Evolutionary conservation across 805 yeast species (phyloP).

Genomic region (Tetrapisispora iriomotensis): DNA sequence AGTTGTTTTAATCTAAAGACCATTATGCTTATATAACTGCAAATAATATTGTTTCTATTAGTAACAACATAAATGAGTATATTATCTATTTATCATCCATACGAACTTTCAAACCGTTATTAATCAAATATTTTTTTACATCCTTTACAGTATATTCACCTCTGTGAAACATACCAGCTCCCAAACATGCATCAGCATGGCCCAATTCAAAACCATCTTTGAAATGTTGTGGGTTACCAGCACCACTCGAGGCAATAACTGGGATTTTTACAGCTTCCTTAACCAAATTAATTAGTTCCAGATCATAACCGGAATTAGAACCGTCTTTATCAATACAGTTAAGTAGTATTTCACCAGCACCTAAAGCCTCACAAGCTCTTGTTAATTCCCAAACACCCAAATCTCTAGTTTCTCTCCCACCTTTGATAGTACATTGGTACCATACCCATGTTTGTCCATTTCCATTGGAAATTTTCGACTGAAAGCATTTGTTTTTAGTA

Average conservation of each 20-base stretch:
- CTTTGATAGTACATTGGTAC: constrained; percentile 93
- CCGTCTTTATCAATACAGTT: constrained; percentile 98
- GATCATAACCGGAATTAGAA: constrained; percentile 85
- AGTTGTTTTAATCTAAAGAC: not conserved
- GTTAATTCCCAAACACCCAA: constrained; percentile 88
- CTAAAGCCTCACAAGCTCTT: constrained; percentile 79
- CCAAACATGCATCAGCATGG: constrained; percentile 89
- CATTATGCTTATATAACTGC: no score
- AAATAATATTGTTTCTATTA: no score
- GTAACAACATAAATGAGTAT: not conserved
- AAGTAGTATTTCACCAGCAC: constrained; percentile 90
- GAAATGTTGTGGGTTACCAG: constrained; percentile 89
- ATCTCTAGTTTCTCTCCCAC: constrained; percentile 87
- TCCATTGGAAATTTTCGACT: constrained; percentile 67
- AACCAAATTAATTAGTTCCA: constrained; percentile 72
- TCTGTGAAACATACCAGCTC: constrained; percentile 98
- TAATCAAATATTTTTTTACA: constrained; percentile 60
- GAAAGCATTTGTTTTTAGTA: constrained; percentile 53
- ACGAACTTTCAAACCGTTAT: constrained; percentile 63
- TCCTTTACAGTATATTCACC: constrained; percentile 82
- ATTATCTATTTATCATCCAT: constrained; percentile 32
- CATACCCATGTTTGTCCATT: constrained; percentile 82
- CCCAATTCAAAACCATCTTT: constrained; percentile 77
- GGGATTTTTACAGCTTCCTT: constrained; percentile 76
- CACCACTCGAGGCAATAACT: constrained; percentile 96